These are phyloP conservation scores for Beauveria sp. DNA, from an alignment of 2,329 filamentous ascomycete species.

Conservation along the genomic window DNA sequence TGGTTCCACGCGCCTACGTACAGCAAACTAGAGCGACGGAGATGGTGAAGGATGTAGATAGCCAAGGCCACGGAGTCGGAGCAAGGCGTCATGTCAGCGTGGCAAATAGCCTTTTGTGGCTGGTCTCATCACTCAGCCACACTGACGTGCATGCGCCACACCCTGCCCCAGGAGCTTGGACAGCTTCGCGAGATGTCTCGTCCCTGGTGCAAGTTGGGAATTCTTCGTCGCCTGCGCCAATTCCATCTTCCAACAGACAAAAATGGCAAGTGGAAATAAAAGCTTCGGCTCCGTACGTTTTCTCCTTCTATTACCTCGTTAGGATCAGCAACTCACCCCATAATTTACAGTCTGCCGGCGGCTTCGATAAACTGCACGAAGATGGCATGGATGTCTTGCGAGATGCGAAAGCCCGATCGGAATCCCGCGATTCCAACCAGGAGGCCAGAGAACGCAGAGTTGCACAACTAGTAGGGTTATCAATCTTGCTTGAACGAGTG, in stretches of 20 bases:
- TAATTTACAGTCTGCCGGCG: slow-evolving; percentile 24
- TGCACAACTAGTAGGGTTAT: slow-evolving; percentile 26
- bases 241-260: not conserved
- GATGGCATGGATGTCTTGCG: slow-evolving; percentile 29
- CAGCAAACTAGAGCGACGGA: not conserved
- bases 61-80: not conserved
- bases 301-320: slow-evolving; percentile 7
- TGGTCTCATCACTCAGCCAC: slow-evolving; percentile 6
- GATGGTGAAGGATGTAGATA: not conserved
- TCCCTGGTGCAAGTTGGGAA: not conserved
- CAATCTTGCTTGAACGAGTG: not conserved
- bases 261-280: not conserved
- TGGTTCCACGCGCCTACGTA: not conserved
- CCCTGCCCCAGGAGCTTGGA: not conserved
- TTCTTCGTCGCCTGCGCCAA: not conserved
- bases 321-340: not conserved
- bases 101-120: slow-evolving; percentile 7
- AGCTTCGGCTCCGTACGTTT: slow-evolving; percentile 11
- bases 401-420: slow-evolving; percentile 30
- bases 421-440: slow-evolving; percentile 28
- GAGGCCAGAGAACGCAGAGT: slow-evolving; percentile 32
- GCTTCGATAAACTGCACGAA: slow-evolving; percentile 32
- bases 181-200: slow-evolving; percentile 8
- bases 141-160: slow-evolving; percentile 7
- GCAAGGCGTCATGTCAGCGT: slow-evolving; percentile 9